Base-by-base conservation (phyloP, 83 land plant genomes). In the Isoetes engelmannii region DNA sequence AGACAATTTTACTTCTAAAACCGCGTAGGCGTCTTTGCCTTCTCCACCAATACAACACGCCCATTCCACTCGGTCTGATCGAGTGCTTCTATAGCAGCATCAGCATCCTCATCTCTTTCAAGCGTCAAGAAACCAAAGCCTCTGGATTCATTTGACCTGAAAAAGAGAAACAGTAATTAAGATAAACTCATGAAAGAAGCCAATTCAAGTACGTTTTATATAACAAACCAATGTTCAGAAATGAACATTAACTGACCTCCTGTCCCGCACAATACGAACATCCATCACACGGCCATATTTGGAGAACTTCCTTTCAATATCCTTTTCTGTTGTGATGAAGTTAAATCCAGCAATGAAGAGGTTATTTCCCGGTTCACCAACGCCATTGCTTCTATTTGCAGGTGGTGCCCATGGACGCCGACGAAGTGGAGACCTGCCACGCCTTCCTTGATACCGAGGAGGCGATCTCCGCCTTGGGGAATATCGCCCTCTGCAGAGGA, bases 1-100 rank as follows among this genome's bases (percentile, higher is more conserved):
- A 28, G 37, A 28, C 37, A 28, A 28, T 28, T 28, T 28, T 28
- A 28, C 37, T 28, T 28, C 37, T 28, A 28, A 55, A 57, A 78
- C 21, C 64, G 76, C 44, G 76, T 73, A 42, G 77, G 63, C 5
- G 85, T 76, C 69, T 83, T 83, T 44, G 85, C 80, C 59, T 83
- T 83, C 75, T 83, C 85, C 9, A 83, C 84, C 44, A 83, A 72
- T 6, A 83, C 78, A 44, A 83, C 79, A 63, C 85, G 68, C 5
- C 82, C 82, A 57, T 84, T 84, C 87, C 87, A 84, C 56, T 82
- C 87, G 10, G 80, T 79, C 64, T 82, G 79, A 69, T 82, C 85
- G 17, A 84, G 77, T 13, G 85, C 74, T 41, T 78, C 68, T 28
- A 82, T 82, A 20, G 87, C 87, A 53, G 82, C 82, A 79, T 82